Evolutionary conservation across 306 rosid genomes (phyloP).

Genomic region (Luffa acutangula): DNA sequence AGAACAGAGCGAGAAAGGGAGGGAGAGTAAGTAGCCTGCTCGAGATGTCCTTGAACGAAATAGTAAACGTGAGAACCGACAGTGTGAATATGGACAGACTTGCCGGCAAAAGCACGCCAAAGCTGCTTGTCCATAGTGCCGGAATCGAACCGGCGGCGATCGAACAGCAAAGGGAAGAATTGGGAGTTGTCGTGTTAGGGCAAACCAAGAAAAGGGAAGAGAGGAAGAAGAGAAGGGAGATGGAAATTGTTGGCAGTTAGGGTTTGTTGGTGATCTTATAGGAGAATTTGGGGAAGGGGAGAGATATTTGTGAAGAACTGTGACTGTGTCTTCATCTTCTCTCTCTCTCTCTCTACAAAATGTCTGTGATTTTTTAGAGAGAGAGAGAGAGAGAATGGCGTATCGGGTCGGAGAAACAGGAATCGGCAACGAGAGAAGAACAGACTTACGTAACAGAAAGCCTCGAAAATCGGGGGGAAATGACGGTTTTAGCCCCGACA

Average conservation of each 20-base stretch:
- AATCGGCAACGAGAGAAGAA: constrained; percentile 9
- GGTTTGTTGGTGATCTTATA: background rate
- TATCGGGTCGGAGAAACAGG: constrained; percentile 27
- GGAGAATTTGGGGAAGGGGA: background rate
- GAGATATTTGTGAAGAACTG: background rate
- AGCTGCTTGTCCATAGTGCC: constrained; percentile 24
- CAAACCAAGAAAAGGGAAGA: background rate
- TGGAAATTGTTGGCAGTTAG: constrained; percentile 1
- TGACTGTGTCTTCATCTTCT: background rate
- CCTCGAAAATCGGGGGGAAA: background rate
- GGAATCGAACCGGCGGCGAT: constrained; percentile 6
- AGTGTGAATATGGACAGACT: constrained; percentile 31
- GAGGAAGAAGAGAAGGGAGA: background rate
- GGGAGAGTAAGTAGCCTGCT: constrained; percentile 38
- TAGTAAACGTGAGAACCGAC: constrained; percentile 65
- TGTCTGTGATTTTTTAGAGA: background rate
- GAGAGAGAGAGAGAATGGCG: constrained; percentile 15
- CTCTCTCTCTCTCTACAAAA: constrained; percentile 1
- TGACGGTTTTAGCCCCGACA: constrained; percentile 23
- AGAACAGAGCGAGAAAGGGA: constrained; percentile 20
- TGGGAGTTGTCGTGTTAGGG: background rate
- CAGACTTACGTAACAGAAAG: background rate
- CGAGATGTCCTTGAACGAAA: constrained; percentile 69
- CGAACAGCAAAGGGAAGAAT: constrained; percentile 9
- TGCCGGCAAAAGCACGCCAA: constrained; percentile 63